Percentiles rank a stretch among this genome's conserved stretches.
phyloP scores from a whole-genome alignment of 176 grass and related monocot genomes.

The Eleusine coracana region DNA sequence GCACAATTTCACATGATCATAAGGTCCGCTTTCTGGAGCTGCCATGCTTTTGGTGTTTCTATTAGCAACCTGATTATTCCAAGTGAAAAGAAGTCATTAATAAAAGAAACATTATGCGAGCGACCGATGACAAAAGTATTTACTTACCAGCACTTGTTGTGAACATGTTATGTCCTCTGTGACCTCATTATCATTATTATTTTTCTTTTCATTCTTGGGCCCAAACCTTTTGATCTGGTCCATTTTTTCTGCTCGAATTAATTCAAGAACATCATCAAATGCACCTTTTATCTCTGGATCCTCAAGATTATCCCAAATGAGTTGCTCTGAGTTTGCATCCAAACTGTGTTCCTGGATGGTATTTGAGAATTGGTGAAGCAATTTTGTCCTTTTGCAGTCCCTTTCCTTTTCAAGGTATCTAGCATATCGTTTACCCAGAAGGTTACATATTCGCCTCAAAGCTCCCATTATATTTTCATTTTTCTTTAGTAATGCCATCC shows the following conservation, averaged over 20 bases:
- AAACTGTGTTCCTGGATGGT: conserved; percentile 34
- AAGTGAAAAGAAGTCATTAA: conserved; percentile 2
- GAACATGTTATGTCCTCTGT: conserved; percentile 28
- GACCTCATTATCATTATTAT: conserved; percentile 34
- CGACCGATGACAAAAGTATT: conserved; percentile 23
- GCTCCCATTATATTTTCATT: conserved; percentile 69
- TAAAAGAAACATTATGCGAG: not conserved
- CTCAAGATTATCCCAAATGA: conserved; percentile 83
- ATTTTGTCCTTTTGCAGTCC: conserved; percentile 48
- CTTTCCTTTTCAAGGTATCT: conserved; percentile 55
- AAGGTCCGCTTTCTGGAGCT: conserved; percentile 31
- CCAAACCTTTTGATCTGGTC: conserved; percentile 53
- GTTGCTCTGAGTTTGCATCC: conserved; percentile 45
- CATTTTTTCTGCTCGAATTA: conserved; percentile 72
- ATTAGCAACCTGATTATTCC: conserved; percentile 46
- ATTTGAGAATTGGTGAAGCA: conserved; percentile 42
- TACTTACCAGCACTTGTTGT: conserved; percentile 51
- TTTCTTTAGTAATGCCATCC: conserved; percentile 74
- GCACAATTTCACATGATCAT: too few species aligned
- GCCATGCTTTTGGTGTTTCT: conserved; percentile 20
- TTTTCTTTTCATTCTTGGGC: conserved; percentile 41
- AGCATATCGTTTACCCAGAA: conserved; percentile 67
- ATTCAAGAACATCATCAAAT: conserved; percentile 80
- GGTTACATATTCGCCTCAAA: conserved; percentile 68
- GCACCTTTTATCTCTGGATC: conserved; percentile 79